Base-by-base conservation (phyloP, 192 early-diverging fungal species). In the Coemansia sp. region DNA sequence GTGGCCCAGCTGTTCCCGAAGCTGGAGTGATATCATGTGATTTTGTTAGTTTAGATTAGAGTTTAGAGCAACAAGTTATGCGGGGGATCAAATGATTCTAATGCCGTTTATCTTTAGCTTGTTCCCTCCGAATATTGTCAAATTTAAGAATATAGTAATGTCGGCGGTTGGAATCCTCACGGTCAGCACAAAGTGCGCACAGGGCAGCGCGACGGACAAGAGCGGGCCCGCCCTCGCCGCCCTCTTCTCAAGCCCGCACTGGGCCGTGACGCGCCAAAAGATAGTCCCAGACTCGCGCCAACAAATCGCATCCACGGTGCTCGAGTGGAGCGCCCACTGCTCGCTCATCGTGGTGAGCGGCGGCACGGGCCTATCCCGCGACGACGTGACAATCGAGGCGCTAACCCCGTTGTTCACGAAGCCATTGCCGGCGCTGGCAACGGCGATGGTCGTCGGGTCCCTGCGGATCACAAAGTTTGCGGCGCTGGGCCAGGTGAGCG, bases 301-400 rank as follows among this genome's bases (percentile, higher is more conserved):
- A n/a, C 47, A 59, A 27, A 90, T 90, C 44, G 63, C 82, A 31
- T 66, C 72, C 21, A 62, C 65, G 3, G 69, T 89, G 31, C 67
- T 56, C 11, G 33, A 61, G 14, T 88, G 86, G 87, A 71, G 71
- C 29, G 3, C 14, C 5, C 35, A 16, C 47, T 75, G 88, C 32
- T 83, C 89, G 33, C 67, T 98, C n/a, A 68, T 96, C 11, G 50
- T 96, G 6, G 86, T 91, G 0, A 87, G 91, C 5, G 95, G 95
- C 4, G 96, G 96, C n/a, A 98, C 96, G 5, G 96, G 96, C 1
- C 86, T 98, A 56, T 86, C 89, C 14, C 71, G 85, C 28, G 77
- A 91, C 47, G 96, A 98, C 58, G 84, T 86, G 6, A 97, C 96
- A 2, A 90, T 94, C 3, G 93, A 93, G 77, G 93, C 93, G 1